Base-by-base conservation (phyloP, 2,329 filamentous ascomycete genomes). In the Xylariaceae sp. region DNA sequence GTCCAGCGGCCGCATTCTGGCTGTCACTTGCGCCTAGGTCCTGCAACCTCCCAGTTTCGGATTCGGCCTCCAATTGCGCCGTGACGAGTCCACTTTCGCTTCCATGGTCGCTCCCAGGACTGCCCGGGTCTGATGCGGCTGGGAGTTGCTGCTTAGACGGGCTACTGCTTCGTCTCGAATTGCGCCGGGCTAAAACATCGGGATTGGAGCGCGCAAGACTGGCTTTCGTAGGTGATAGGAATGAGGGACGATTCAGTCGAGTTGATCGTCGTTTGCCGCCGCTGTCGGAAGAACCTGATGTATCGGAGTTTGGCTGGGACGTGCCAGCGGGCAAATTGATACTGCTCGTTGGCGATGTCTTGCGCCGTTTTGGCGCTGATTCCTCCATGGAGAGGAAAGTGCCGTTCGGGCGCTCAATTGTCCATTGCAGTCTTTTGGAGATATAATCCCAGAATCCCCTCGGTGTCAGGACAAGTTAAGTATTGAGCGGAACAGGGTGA, bases 211-310 rank as follows among this genome's bases (percentile, higher is more conserved):
- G 77, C 49, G 82, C 73, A 12, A 86, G 67, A 58, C 82, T 87
- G 11, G 83, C 75, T 62, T 76, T 81, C 0, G 83, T 86, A 0
- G 85, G 83, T n/a, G 83, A 86, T 47, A 80, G 80, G 61, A 83
- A 87, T 1, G 83, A 86, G 1, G 79, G 75, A 1, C 75, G 75
- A 42, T 63, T 59, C 7, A 64, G 56, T 36, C 66, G 64, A 15
- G 67, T 46, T 33, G 63, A 54, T 11, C 55, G 55, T 45, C 51
- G 53, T 6, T 42, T 40, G 30, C 51, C 47, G 15, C 50, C 46
- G 15, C 50, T 55, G 17, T 51, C 48, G 11, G 48, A 52, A 10
- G 55, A 54, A 36, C 41, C 32, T 6, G 46, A 44, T 15, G 49
- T 50, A 39, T 44, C 31, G 22, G 49, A 45, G 11, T 60, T 54